Evolutionary conservation across 1,284 basidiomycete species (phyloP), one percentile per base, ranked within the genome.

Genomic region (Vanrija humicola): DNA sequence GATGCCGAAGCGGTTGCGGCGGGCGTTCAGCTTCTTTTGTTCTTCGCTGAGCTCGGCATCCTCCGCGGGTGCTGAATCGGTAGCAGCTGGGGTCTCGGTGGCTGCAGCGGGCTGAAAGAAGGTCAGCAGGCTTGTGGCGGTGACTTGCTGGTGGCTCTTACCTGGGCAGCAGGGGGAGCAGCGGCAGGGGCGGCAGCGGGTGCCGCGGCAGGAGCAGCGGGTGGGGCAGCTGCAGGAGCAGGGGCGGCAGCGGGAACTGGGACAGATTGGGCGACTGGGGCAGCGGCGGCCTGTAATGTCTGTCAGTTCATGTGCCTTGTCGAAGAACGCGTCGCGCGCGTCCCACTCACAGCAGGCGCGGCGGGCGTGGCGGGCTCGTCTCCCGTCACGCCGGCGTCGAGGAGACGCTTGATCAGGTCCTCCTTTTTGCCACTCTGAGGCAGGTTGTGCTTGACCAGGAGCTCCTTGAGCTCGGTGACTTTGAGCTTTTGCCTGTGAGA

Each of bases 381-480:
- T 3, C 43, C 46, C 14, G 46, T 49, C 21, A 73, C 57, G 29
- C 66, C 67, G 42, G 70, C 65, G n/a, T 73, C 72, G 42, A 76
- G 38, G 25, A 78, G 61, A 16, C 77, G 69, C 38, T 76, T 69
- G 56, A 79, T 60, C 9, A 79, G 63, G 21, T 78, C 77, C 46
- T 76, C 75, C 64, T 79, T 78, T 64, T 74, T 74, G 23, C 76
- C 77, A 3, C 71, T 68, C 44, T 73, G 69, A 15, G 68, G 48
- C 5, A 77, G 64, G 14, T 59, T 50, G 34, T 69, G 64, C 43
- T 71, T 70, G 9, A 67, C 61, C 39, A 77, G 64, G 23, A 77
- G 57, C 25, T 77, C 77, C 63, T 79, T 78, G 56, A 79, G 73
- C 58, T 79, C 75, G 12, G 70, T 64, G 15, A 79, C 77, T 42